Base-by-base conservation (phyloP, 2,329 filamentous ascomycete genomes). In the Beauveria sp. region DNA sequence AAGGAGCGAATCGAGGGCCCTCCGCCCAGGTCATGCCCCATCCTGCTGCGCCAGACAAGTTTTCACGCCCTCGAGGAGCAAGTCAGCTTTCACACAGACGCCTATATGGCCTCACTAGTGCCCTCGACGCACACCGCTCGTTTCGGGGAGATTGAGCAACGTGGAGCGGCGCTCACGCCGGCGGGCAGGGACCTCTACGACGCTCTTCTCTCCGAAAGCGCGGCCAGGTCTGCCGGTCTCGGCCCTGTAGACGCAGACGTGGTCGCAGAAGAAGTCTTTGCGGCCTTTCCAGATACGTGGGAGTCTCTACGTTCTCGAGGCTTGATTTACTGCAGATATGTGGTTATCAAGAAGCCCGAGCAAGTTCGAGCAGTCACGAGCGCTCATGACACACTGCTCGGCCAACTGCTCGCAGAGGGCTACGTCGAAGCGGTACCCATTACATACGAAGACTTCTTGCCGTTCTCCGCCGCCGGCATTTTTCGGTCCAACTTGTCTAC, bases 111-210 rank as follows among this genome's bases (percentile, higher is more conserved):
- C 20, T 12, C 26, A 7, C 59, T 71, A 0, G 67, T 72, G 6
- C 61, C 68, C 2, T 77, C 77, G 1, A 74, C 70, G 0, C 80
- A 83, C 57, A 78, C 72, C 5, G 79, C 80, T 0, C 72, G 80
- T 0, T 83, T 82, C 40, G 81, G 80, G 80, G 81, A 83, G 66
- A 76, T 83, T 8, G 80, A 83, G 65, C 77, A 83, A 65, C 73
- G 81, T 2, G 81, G 81, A 0, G 78, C 76, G 4, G 80, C 80
- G 0, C 70, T 83, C 8, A 83, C 80, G 0, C 69, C 67, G 0
- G 70, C 73, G 3, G 80, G 81, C 0, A 70, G 80, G 1, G 64
- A 67, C 3, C 63, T 81, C 1, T 83, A 82, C 30, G 80, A 83
- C 63, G 62, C 68, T 54, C 67, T 80, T n/a, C 67, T 81, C 40